Percentiles rank a stretch among this genome's conserved stretches.
These are phyloP conservation scores for Colletotrichum cordylinicola DNA, from an alignment of 2,329 filamentous ascomycete genomes.

Conservation along the genomic window DNA sequence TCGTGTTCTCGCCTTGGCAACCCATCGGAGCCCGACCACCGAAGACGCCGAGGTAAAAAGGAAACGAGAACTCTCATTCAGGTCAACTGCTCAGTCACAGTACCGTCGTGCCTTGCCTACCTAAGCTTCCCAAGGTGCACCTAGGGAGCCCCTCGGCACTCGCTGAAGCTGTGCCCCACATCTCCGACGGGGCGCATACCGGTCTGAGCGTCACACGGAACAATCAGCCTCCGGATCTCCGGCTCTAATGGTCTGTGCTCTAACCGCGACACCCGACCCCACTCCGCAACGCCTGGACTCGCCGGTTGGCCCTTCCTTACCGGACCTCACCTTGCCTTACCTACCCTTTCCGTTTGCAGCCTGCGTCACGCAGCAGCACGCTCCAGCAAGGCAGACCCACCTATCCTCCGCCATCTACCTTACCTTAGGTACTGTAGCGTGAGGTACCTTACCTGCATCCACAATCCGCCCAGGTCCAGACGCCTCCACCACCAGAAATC, in stretches of 20 bases:
- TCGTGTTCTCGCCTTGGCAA: neutral
- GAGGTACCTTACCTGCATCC: neutral
- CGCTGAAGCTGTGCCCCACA: neutral
- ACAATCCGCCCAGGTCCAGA: neutral
- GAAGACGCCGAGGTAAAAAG: neutral
- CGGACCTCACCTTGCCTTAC: constrained; percentile 2
- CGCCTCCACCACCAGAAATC: neutral
- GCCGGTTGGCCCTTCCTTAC: neutral
- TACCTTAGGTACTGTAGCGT: neutral
- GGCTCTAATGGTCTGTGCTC: neutral
- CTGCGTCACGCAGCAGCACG: neutral
- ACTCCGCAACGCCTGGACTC: neutral
- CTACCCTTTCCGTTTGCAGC: neutral
- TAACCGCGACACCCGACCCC: neutral
- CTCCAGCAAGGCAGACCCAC: neutral
- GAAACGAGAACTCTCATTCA: neutral
- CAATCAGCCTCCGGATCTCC: neutral
- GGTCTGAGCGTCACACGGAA: neutral
- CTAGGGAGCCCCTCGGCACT: neutral
- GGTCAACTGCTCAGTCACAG: neutral
- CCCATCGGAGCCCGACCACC: neutral
- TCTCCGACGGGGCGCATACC: neutral
- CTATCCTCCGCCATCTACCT: neutral
- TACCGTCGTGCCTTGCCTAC: neutral
- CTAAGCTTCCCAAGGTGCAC: neutral